Evolutionary conservation across 106 monocot species (phyloP), one percentile per base, ranked within the genome.

Genomic region (Dendrobium chrysotoxum): DNA sequence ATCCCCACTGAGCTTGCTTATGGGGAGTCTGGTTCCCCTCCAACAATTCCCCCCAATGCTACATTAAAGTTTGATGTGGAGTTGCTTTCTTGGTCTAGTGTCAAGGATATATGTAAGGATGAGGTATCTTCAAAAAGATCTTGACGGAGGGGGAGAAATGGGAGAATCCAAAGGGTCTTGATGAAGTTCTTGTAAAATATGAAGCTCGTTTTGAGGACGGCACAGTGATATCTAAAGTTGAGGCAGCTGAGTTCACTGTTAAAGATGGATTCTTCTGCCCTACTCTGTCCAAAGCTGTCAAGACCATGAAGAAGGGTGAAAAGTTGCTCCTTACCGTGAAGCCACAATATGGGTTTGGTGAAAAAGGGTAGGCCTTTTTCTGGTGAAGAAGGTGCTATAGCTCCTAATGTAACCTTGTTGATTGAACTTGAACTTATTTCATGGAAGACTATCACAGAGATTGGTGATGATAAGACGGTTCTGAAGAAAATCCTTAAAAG

Each of bases 311-410:
- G 85, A 92, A 88, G 85, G 79, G 64, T 35, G 95, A 95, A 80
- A 88, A 89, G 54, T 92, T 89, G 31, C 89, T 92, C 9, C 91
- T 95, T 15, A 90, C 89, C 6, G 87, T 92, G 40, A 89, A 92
- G 72, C 89, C 91, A n/a, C 92, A 91, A 83, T 95, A 92, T 89
- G 95, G 72, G 41, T 95, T 92, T 87, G 95, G 87, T 76, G 92
- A 95, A 79, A 79, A 92, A 86, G 39, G 92, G 91, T 25, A 92
- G 84, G 28, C 81, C 95, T 38, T 87, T 87, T 7, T 84, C 85
- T 81, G 87, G 87, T 26, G 78, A 85, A 72, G 95, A 91, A 54
- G 90, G 83, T 80, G 85, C 86, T 38, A 85, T 92, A 16, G 89
- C 95, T 42, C 85, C 90, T 40, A 91, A 89, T 82, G 89, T 87